Evolutionary conservation across 225 moss, liverwort and hornwort species (phyloP), one percentile per base, ranked within the genome.

Genomic region (Sphagnum tenellum): DNA sequence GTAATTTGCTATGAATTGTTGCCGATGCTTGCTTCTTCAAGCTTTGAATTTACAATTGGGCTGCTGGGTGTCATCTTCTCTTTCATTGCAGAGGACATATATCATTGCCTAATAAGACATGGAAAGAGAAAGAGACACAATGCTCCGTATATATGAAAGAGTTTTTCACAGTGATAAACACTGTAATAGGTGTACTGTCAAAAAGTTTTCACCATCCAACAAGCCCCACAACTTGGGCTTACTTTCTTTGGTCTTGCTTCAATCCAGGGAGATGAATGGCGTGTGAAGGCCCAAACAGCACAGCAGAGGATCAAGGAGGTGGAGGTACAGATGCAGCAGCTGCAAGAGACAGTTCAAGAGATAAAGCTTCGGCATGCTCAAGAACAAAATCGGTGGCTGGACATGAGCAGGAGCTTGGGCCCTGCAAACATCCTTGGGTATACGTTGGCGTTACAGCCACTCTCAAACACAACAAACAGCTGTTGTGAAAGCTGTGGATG

Each of bases 341-440:
- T 91, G 44, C 74, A 78, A 67, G 87, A 91, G 74, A 82, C 89
- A 45, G 81, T 87, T 57, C 85, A 91, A 57, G 94, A 89, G 7
- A 82, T 91, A 12, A 76, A 82, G 78, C 87, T 77, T 70, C 87
- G 77, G 71, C 81, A 72, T 60, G 73, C 75, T 67, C 74, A 90
- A 45, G 94, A 90, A 45, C 94, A 89, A 51, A 83, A 80, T 71
- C 80, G 85, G 70, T 91, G 94, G 94, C 77, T 94, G 66, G 91
- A 91, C 66, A 79, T 87, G 62, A 87, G 90, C 7, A 77, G 82
- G 60, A 83, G 77, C n/a, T 82, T 71, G 44, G 78, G 80, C 45
- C 58, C 73, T 9, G 8, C 79, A 5, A 82, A 72, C 63, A 89
- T 77, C 64, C 85, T 78, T 12, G 89, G 94, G 56, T 91, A 88